These are phyloP conservation scores for Phytopythium oedochilum DNA, from an alignment of 352 stramenopile species.

Conservation along the genomic window DNA sequence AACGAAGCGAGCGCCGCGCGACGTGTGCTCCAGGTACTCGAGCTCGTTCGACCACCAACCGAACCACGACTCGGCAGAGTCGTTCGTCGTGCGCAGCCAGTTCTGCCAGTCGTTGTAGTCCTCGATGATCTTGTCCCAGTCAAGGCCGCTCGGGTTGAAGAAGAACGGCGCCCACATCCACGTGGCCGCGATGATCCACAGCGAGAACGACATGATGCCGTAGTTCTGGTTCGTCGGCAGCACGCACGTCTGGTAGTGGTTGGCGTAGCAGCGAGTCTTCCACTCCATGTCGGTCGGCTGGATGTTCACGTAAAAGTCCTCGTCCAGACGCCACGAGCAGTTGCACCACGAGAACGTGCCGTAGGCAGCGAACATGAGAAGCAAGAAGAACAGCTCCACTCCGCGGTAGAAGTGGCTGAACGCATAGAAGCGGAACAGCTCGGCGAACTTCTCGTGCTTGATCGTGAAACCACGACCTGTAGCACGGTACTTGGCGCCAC, in stretches of 20 bases:
- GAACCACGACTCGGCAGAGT: conserved; percentile 85
- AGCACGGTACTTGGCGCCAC: conserved; percentile 96
- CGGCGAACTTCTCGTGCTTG: conserved; percentile 97
- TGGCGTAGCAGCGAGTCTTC: conserved; percentile 71
- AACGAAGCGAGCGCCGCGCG: conserved; percentile 50
- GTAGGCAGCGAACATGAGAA: conserved; percentile 82
- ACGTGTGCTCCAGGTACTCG: conserved; percentile 81
- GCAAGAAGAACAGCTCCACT: conserved; percentile 90
- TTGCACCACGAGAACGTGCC: conserved; percentile 94
- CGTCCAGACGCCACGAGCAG: conserved; percentile 75
- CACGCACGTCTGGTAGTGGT: conserved; percentile 88
- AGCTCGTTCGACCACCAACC: conserved; percentile 85
- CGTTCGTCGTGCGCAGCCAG: conserved; percentile 90
- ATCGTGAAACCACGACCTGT: conserved; percentile 99
- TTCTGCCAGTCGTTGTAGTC: conserved; percentile 95
- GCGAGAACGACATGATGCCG: conserved; percentile 95
- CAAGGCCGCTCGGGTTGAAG: conserved; percentile 97
- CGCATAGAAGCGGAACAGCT: conserved; percentile 97
- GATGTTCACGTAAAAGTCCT: conserved; percentile 68
- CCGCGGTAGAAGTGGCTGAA: conserved; percentile 97
- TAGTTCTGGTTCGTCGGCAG: conserved; percentile 97
- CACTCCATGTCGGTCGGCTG: conserved; percentile 72
- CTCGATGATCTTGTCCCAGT: conserved; percentile 95
- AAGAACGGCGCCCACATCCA: conserved; percentile 88
- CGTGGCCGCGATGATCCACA: conserved; percentile 92